Base-by-base conservation (phyloP, 257 asterid genomes). In the Oldenlandia corymbosa region DNA sequence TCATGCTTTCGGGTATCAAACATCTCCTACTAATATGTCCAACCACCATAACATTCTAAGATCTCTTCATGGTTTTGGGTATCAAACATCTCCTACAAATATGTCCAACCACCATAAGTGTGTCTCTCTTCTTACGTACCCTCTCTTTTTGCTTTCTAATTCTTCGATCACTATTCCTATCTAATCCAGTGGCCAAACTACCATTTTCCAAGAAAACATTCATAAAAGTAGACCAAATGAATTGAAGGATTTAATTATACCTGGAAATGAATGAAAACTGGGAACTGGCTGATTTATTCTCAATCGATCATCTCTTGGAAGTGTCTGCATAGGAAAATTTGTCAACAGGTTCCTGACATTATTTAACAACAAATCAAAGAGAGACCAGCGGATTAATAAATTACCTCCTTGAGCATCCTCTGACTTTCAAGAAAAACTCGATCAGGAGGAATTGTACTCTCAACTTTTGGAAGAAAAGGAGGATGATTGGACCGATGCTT, bases 341-440 rank as follows among this genome's bases (percentile, higher is more conserved):
- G 62, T 67, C 16, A 64, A 42, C 45, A 75, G 32, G 48, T 45
- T 14, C 23, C 53, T 47, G 57, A 12, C 52, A 14, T n/a, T 53
- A 5, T 41, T 63, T 28, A 39, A 26, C 45, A 54, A 30, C 34
- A 67, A 51, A 42, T 21, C 49, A 66, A 50, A 53, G 62, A 48
- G 62, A 58, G 52, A 41, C 43, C 7, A 21, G 64, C 13, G 51
- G 51, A 26, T 34, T 61, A 56, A 58, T 45, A 46, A 71, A 41
- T 69, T 76, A 84, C 99, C 97, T 87, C 99, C 81, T 78, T 85
- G 16, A 65, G 84, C 54, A 80, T 62, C 84, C 85, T 84, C 76
- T 75, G 90, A 80, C 77, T 81, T 76, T 83, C 97, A 67, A 71
- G 79, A 60, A 72, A 71, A 73, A 59, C 77, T 75, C 94, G 85